phyloP scores from a whole-genome alignment of 202 grass and related monocot species.

The Panicum virgatum region DNA sequence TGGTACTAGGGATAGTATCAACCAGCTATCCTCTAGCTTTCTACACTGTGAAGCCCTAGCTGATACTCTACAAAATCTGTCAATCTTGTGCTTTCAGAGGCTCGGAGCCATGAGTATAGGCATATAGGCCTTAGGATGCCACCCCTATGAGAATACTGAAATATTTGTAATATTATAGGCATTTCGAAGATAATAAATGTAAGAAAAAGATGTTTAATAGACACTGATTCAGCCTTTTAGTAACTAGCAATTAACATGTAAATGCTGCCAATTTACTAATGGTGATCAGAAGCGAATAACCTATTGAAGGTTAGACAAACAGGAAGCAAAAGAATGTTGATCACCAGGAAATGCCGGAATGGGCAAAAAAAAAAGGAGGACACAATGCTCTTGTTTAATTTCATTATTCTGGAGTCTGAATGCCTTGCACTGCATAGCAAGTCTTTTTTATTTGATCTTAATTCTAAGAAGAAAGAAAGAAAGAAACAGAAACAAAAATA shows the following conservation, averaged over 20 bases:
- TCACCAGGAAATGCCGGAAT: neutral
- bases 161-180: neutral
- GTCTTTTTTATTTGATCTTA: neutral
- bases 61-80: neutral
- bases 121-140: neutral
- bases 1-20: neutral
- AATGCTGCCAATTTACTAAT: neutral
- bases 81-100: neutral
- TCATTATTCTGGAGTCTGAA: neutral
- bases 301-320: neutral
- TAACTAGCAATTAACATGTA: neutral
- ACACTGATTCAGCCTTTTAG: neutral
- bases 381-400: neutral
- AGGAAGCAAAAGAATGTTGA: neutral
- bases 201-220: neutral
- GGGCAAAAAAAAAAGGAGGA: neutral
- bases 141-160: neutral
- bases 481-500: neutral
- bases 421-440: neutral
- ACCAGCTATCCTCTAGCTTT: neutral
- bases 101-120: neutral
- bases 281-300: neutral
- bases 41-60: conserved; percentile 1
- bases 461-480: neutral
- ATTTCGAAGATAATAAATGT: neutral